Evolutionary conservation across 805 yeast species (phyloP), one percentile per base, ranked within the genome.

Genomic region (Ogataea chonburiensis): DNA sequence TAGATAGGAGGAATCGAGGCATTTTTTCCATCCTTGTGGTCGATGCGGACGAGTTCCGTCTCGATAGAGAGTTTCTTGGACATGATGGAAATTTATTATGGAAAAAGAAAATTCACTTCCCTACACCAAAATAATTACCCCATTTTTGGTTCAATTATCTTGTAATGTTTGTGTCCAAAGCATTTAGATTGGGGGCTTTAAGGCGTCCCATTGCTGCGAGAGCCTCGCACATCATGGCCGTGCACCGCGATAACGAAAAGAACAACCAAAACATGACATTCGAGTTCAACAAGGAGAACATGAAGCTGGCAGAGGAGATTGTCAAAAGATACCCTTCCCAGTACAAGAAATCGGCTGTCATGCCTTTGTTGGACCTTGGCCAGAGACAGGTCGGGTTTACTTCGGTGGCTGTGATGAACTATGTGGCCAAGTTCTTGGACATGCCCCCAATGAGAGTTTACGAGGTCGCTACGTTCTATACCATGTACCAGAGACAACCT

Each of bases 361-460:
- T 86, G 95, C 94, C 95, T 7, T 70, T 86, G 43, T 71, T 86
- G 45, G 94, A 85, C 57, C 68, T 86, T 46, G 95, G 93, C 25
- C 95, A 86, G 66, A 82, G 94, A 54, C 95, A 86, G 63, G 70
- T 71, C 38, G 95, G 95, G 0, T 86, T 81, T 69, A 82, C 93
- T 27, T 84, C 94, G 25, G 82, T 86, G 50, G 71, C 86, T 21
- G 93, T 85, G 46, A 86, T 86, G 95, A 85, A 86, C 68, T 82
- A 86, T 58, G 95, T 86, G 33, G 95, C 95, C 36, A 77, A 81
- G 61, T 53, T 81, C 55, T 71, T 85, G 53, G 91, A 84, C 53
- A 82, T 86, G 80, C 95, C 95, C 19, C 94, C 95, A 42, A 86
- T 86, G 95, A 77, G 95, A 66, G 95, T 86, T 19, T 86, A 86